Conservation (phyloP, 1,139 yeast genomes). For the Pichia sp. region DNA sequence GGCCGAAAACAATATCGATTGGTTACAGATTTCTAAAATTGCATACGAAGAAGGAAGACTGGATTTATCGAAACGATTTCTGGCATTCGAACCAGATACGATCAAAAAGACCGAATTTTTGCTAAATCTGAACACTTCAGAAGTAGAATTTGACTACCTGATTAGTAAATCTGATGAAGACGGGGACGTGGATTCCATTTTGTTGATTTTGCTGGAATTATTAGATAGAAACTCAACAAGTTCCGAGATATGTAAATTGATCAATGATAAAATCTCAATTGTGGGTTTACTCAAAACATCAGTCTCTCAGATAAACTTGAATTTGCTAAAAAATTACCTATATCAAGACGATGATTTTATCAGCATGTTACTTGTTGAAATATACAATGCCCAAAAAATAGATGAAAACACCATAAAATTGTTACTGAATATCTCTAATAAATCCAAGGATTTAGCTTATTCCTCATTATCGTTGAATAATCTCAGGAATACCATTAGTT, state of each 20-base stretch:
- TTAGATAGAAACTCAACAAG: slow-evolving; percentile 31
- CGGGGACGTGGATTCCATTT: slow-evolving; percentile 56
- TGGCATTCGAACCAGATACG: slow-evolving; percentile 62
- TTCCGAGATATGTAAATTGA: slow-evolving; percentile 44
- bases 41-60: slow-evolving; percentile 84
- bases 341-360: slow-evolving; percentile 51
- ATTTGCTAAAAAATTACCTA: slow-evolving; percentile 41
- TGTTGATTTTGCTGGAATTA: slow-evolving; percentile 50
- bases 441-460: neutral
- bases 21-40: slow-evolving; percentile 53
- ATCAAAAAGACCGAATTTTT: slow-evolving; percentile 55
- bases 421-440: neutral
- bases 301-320: slow-evolving; percentile 11
- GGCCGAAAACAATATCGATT: slow-evolving; percentile 35
- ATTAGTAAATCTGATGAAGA: slow-evolving; percentile 60
- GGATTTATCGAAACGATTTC: slow-evolving; percentile 53
- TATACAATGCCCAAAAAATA: neutral
- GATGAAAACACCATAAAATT: neutral
- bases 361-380: slow-evolving; percentile 36
- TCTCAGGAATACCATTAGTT: slow-evolving; percentile 12
- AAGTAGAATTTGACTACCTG: slow-evolving; percentile 55
- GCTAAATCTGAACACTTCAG: slow-evolving; percentile 44
- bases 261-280: slow-evolving; percentile 37
- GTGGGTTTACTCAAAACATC: slow-evolving; percentile 14
- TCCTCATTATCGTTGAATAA: slow-evolving; percentile 5